Base-by-base conservation (phyloP, 208 protist species). In the Trypanosoma platydactyli region DNA sequence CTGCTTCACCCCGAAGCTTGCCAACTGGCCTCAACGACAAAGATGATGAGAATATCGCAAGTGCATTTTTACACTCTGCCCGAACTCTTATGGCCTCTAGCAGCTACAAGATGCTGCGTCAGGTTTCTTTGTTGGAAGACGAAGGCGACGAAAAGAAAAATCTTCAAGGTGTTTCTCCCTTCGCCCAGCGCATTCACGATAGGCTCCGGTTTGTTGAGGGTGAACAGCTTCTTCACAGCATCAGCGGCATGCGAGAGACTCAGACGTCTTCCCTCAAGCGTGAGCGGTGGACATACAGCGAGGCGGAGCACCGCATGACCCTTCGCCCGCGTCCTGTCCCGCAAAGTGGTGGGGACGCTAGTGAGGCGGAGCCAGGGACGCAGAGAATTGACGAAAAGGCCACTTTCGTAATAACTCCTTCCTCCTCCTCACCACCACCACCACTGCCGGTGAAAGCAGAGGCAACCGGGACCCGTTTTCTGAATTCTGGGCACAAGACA, bases 121-220 rank as follows among this genome's bases (percentile, higher is more conserved):
- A 30, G 44, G 22, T 44, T 11, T 33, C 40, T 30, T 20, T 5
- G 1, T n/a, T 54, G n/a, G 27, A 9, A 33, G 55, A 0, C 5
- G 55, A 60, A n/a, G 42, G 42, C 16, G 40, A 35, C n/a, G 20
- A 35, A 0, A 40, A 15, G 5, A 20, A 42, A 3, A 54, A 27
- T 2, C 7, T 18, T 20, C 27, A 27, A 11, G 53, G 38, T 9
- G 35, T 71, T 40, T 70, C 64, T 30, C 53, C 65, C 15, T 51
- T 71, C 12, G 65, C 71, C 4, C 71, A 57, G 18, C 46, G 60
- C 40, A 67, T 70, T 52, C 63, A 72, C 38, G 48, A 59, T 52
- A 46, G n/a, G 12, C 48, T 68, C n/a, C 22, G 24, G 15, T 33
- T 35, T 12, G 52, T 67, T 40, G 57, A 70, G 53, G 29, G 44